phyloP scores from a whole-genome alignment of 495 filamentous ascomycete genomes.

The Parathielavia appendiculata region DNA sequence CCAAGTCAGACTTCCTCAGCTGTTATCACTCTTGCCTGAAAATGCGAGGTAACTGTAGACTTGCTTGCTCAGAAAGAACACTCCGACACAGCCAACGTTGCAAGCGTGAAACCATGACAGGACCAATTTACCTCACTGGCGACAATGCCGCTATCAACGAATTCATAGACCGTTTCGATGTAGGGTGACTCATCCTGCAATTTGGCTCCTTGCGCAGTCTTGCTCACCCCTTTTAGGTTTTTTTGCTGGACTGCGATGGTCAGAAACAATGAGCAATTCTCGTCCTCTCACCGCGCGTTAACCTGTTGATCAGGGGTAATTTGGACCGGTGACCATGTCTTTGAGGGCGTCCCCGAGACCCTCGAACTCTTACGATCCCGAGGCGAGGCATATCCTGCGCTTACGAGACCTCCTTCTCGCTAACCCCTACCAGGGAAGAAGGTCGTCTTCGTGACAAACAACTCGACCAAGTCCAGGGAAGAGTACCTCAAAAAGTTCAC shows the following conservation, averaged over 20 bases:
- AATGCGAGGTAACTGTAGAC: too few species aligned
- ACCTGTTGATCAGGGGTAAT: slow-evolving; percentile 64
- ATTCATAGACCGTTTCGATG: slow-evolving; percentile 88
- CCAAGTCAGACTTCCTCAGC: background rate
- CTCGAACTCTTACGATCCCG: slow-evolving; percentile 70
- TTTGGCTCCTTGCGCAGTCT: background rate
- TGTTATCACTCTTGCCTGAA: too few species aligned
- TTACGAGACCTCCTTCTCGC: background rate
- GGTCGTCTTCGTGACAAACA: slow-evolving; percentile 96
- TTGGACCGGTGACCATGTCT: slow-evolving; percentile 90
- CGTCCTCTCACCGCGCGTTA: background rate
- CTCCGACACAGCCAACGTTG: too few species aligned
- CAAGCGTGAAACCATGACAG: slow-evolving; percentile 18
- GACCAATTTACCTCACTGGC: slow-evolving; percentile 74
- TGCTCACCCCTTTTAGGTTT: slow-evolving; percentile 54
- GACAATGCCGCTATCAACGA: slow-evolving; percentile 66
- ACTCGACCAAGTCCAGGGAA: slow-evolving; percentile 90
- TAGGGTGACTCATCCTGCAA: slow-evolving; percentile 40
- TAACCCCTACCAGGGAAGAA: slow-evolving; percentile 62
- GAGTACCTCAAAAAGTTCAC: slow-evolving; percentile 91
- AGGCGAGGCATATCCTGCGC: slow-evolving; percentile 49
- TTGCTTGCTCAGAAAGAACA: background rate
- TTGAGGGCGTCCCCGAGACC: slow-evolving; percentile 76
- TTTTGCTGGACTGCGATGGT: slow-evolving; percentile 98
- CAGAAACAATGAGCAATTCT: slow-evolving; percentile 14